Conservation (phyloP, 306 rosid species). For the Glycine latifolia region DNA sequence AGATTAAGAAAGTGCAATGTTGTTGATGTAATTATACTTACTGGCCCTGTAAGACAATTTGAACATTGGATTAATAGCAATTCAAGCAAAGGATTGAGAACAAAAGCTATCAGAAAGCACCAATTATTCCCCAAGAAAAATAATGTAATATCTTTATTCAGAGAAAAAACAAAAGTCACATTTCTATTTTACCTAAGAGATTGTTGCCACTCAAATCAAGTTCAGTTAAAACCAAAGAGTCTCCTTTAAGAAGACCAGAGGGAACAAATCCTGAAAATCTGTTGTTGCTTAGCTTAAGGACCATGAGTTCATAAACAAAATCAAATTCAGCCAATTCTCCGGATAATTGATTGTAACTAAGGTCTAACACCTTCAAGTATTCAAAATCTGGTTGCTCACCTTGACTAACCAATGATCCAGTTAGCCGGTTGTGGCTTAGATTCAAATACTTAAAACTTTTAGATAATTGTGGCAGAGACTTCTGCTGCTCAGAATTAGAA, state of each 20-base stretch:
- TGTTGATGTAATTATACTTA: conserved; percentile 69
- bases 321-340: conserved; percentile 83
- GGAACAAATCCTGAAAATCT: conserved; percentile 74
- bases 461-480: conserved; percentile 60
- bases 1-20: conserved; percentile 64
- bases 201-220: conserved; percentile 84
- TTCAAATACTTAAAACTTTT: conserved; percentile 68
- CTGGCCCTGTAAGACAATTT: conserved; percentile 63
- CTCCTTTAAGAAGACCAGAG: conserved; percentile 71
- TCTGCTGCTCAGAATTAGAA: conserved; percentile 58
- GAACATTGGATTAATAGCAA: conserved; percentile 40
- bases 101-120: not conserved
- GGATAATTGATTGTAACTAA: conserved; percentile 77
- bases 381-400: conserved; percentile 61
- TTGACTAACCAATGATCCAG: conserved; percentile 68
- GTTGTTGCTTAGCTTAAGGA: conserved; percentile 81
- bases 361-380: conserved; percentile 76
- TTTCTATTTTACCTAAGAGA: conserved; percentile 63
- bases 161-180: not conserved
- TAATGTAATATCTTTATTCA: not conserved
- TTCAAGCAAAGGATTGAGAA: not conserved
- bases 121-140: not conserved
- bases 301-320: conserved; percentile 79
- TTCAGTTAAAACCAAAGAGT: conserved; percentile 68
- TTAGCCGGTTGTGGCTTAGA: conserved; percentile 72